Conservation (phyloP, 2,329 filamentous ascomycete species). For the Fusarium sp. region DNA sequence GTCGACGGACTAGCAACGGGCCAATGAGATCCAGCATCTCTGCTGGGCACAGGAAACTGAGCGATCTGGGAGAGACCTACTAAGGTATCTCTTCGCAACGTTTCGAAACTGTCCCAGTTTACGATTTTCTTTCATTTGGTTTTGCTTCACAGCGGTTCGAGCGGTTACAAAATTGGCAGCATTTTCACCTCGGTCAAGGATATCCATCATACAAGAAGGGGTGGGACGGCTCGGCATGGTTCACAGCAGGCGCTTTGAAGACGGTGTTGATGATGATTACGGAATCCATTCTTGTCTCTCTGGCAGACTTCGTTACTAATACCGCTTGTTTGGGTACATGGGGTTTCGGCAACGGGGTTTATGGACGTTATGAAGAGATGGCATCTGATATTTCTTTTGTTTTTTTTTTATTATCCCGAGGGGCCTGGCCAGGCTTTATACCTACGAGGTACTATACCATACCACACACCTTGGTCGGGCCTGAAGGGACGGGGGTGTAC, state of each 20-base stretch:
- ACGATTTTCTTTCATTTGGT: constrained; percentile 33
- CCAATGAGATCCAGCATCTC: constrained; percentile 49
- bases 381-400: constrained; percentile 40
- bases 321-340: constrained; percentile 42
- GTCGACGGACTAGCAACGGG: constrained; percentile 57
- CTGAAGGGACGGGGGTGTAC: constrained; percentile 38
- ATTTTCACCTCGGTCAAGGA: constrained; percentile 35
- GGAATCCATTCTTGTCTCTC: constrained; percentile 44
- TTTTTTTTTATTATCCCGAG: constrained; percentile 20
- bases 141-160: constrained; percentile 40
- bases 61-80: constrained; percentile 68
- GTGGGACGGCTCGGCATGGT: constrained; percentile 41
- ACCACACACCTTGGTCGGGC: constrained; percentile 10
- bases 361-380: constrained; percentile 48
- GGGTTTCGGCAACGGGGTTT: constrained; percentile 43
- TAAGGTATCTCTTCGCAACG: constrained; percentile 45
- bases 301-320: constrained; percentile 42
- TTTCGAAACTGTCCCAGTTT: constrained; percentile 22
- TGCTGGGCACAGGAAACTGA: constrained; percentile 55
- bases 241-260: constrained; percentile 45
- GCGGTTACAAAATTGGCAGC: constrained; percentile 35
- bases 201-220: constrained; percentile 38
- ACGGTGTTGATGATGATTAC: constrained; percentile 48
- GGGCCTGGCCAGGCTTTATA: constrained; percentile 20
- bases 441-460: constrained; percentile 11